These are phyloP conservation scores for Batkoa obscura DNA, from an alignment of 371 early-diverging fungal genomes.

Conservation along the genomic window DNA sequence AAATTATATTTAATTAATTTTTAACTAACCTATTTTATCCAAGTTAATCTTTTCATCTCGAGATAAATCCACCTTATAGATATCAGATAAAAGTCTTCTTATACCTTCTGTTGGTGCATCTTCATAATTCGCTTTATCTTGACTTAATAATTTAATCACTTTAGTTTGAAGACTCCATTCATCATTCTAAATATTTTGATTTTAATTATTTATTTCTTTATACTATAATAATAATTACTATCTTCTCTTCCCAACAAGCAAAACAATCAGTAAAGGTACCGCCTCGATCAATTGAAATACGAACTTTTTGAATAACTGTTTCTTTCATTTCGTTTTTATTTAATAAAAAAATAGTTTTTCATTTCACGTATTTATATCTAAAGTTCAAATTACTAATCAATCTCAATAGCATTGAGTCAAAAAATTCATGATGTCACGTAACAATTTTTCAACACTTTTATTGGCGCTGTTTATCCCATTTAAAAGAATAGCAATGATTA, in stretches of 20 bases:
- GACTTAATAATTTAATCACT: conserved; percentile 69
- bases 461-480: no score
- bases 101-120: conserved; percentile 93
- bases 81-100: conserved; percentile 67
- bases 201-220: conserved; percentile 14
- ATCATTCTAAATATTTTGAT: conserved; percentile 25
- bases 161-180: conserved; percentile 21
- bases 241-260: conserved; percentile 18
- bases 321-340: no score
- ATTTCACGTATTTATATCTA: no score
- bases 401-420: no score
- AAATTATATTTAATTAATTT: background rate
- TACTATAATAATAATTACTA: background rate
- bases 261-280: conserved; percentile 83
- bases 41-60: conserved; percentile 59
- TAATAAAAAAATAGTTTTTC: no score
- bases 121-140: conserved; percentile 76
- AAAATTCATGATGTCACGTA: no score
- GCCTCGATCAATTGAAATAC: conserved; percentile 65
- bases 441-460: no score
- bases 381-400: no score
- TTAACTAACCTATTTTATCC: conserved; percentile 29
- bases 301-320: conserved; percentile 12
- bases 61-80: conserved; percentile 48
- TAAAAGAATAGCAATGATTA: no score